Conservation (phyloP, 768 basidiomycete genomes). For the Mycena filopes region DNA sequence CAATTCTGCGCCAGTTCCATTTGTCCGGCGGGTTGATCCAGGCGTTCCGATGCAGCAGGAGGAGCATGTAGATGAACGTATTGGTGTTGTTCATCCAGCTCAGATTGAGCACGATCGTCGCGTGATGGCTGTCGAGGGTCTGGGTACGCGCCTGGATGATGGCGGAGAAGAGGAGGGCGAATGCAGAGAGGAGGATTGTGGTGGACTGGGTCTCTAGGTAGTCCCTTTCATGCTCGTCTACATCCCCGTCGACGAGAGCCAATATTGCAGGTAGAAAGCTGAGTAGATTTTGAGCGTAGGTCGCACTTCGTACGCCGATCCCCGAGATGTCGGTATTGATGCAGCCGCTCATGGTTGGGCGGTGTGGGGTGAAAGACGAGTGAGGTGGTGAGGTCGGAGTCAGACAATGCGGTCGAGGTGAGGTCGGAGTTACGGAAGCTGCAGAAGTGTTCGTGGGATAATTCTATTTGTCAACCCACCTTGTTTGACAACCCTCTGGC, state of each 20-base stretch:
- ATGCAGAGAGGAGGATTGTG: slow-evolving; percentile 30
- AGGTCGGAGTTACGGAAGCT: too few species aligned
- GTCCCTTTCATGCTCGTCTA: slow-evolving; percentile 6
- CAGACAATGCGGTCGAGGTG: too few species aligned
- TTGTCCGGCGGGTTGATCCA: background rate
- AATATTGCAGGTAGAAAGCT: slow-evolving; percentile 16
- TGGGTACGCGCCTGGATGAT: slow-evolving; percentile 25
- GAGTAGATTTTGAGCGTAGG: slow-evolving; percentile 34
- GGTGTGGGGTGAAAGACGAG: too few species aligned
- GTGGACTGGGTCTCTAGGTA: slow-evolving; percentile 5
- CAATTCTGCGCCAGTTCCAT: background rate
- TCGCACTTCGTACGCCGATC: slow-evolving; percentile 30
- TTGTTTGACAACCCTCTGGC: too few species aligned
- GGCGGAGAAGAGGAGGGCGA: slow-evolving; percentile 30
- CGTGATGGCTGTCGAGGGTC: slow-evolving; percentile 24
- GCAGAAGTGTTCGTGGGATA: too few species aligned
- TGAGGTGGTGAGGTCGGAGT: too few species aligned
- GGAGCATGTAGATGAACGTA: slow-evolving; percentile 19
- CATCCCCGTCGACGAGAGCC: slow-evolving; percentile 18
- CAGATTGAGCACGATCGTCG: slow-evolving; percentile 32
- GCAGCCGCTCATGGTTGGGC: slow-evolving; percentile 1
- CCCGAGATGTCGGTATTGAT: slow-evolving; percentile 15
- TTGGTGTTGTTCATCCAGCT: slow-evolving; percentile 32
- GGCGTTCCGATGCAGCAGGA: slow-evolving; percentile 11
- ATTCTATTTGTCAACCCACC: too few species aligned